Base-by-base conservation (phyloP, 2,329 filamentous ascomycete genomes). In the Helotiales sp. region DNA sequence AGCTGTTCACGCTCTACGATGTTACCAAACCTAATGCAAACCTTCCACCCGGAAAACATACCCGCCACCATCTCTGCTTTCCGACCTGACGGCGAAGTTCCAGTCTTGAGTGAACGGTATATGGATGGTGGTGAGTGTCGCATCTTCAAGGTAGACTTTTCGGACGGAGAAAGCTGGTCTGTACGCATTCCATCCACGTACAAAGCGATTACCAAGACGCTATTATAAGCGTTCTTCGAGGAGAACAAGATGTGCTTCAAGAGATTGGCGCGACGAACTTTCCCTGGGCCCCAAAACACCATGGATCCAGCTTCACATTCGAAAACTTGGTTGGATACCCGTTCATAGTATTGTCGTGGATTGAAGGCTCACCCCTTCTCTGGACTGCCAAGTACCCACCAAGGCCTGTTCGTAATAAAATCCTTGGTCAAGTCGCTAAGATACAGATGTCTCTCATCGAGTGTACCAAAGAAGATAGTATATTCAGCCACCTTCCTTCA, bases 231-330 rank as follows among this genome's bases (percentile, higher is more conserved):
- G 19, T 48, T 48, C 44, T 48, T 25, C 44, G 44, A 48, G 44
- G 44, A 48, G 44, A 48, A 48, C 44, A 48, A 48, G 22, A 48
- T 48, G 44, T 48, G 44, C 44, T 48, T 48, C 44, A 48, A 48
- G 44, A 48, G 44, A 48, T 48, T 48, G 44, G 44, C 44, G 44
- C 44, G 44, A 48, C 44, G 22, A 25, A 48, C 44, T 48, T 48
- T 48, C 19, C 44, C 44, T 48, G n/a, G n/a, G n/a, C n/a, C n/a
- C n/a, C n/a, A n/a, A n/a, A n/a, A n/a, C n/a, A n/a, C n/a, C n/a
- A n/a, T n/a, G n/a, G n/a, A n/a, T n/a, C n/a, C n/a, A n/a, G n/a
- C n/a, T n/a, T n/a, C n/a, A n/a, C n/a, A n/a, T n/a, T n/a, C n/a
- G n/a, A n/a, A n/a, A n/a, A n/a, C n/a, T n/a, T n/a, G n/a, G n/a